These are phyloP conservation scores for Sarocladium kiliense DNA, from an alignment of 2,329 filamentous ascomycete species.

Conservation along the genomic window DNA sequence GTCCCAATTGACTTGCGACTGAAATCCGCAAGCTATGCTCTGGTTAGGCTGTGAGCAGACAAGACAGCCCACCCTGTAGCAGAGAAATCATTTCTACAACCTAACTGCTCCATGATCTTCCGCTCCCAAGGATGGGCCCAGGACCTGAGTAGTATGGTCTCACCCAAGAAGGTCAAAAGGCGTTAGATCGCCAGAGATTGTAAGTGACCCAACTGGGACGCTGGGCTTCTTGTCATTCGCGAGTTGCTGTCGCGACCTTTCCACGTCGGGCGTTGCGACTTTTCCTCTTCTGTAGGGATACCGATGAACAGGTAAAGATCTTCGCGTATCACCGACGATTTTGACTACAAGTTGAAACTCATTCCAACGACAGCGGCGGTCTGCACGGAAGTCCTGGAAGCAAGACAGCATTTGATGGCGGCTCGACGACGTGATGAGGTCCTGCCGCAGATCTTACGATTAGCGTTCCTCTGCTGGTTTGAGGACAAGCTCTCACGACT, in stretches of 20 bases:
- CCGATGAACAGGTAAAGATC: conserved; percentile 3
- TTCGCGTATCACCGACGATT: not conserved
- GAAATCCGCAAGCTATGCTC: too few species aligned
- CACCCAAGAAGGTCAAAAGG: not conserved
- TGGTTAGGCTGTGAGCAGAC: too few species aligned
- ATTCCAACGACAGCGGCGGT: not conserved
- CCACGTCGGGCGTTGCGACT: conserved; percentile 5
- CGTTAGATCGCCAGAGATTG: not conserved
- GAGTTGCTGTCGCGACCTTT: conserved; percentile 5
- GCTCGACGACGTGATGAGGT: too few species aligned
- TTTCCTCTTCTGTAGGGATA: not conserved
- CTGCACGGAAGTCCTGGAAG: too few species aligned
- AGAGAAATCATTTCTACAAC: too few species aligned
- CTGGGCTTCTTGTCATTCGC: conserved; percentile 5
- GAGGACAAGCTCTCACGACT: not conserved
- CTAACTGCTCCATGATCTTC: too few species aligned
- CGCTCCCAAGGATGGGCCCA: too few species aligned
- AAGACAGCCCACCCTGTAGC: not conserved
- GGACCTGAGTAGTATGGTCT: not conserved
- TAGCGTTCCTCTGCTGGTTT: not conserved
- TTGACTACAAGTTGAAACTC: not conserved
- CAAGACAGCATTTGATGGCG: too few species aligned
- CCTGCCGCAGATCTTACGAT: too few species aligned
- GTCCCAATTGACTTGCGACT: too few species aligned
- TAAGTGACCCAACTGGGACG: conserved; percentile 8